Base-by-base conservation (phyloP, 2,329 filamentous ascomycete genomes). In the Emmonsiellopsis sp. region DNA sequence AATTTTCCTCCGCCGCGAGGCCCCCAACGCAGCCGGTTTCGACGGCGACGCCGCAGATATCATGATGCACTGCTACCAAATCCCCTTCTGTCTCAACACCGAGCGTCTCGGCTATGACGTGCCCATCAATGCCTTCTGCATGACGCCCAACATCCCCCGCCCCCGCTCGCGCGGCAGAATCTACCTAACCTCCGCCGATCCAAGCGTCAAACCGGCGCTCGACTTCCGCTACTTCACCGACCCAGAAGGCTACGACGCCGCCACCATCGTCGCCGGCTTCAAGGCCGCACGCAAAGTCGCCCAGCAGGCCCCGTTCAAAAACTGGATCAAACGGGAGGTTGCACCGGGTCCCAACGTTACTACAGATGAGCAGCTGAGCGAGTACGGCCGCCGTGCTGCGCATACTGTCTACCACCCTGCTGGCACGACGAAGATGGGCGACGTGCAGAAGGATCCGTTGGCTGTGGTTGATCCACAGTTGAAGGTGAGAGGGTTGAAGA, bases 61-160 rank as follows among this genome's bases (percentile, higher is more conserved):
- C 64, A 95, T 95, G 90, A 93, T 93, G 86, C 89, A 95, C 76
- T 95, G 89, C 80, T 95, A 95, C 76, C 90, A 95, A 73, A 94
- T 95, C 61, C 89, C 89, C 52, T 95, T 95, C 73, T 87, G 85
- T 58, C 82, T 90, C 61, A 95, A 95, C 79, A 95, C 89, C 1
- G 75, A 79, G 53, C 84, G 87, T 41, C 79, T 95, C 9, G 89
- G 89, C 60, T 95, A 85, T 68, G 81, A 84, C 63, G 75, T 76
- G 41, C 81, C 81, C 48, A 75, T 85, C 56, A 86, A 91, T 63
- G 89, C 88, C 51, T 94, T 94, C 77, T 93, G 89, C 80, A 93
- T 93, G 85, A 93, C 89, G 13, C 89, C 89, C 64, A 93, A 94
- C 75, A 93, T 94, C 63, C 88, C 87, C 35, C 86, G 89, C 26